Percentiles rank a stretch among this genome's conserved stretches.
phyloP scores from a whole-genome alignment of 164 flowering plant genomes.

The Saururus chinensis region DNA sequence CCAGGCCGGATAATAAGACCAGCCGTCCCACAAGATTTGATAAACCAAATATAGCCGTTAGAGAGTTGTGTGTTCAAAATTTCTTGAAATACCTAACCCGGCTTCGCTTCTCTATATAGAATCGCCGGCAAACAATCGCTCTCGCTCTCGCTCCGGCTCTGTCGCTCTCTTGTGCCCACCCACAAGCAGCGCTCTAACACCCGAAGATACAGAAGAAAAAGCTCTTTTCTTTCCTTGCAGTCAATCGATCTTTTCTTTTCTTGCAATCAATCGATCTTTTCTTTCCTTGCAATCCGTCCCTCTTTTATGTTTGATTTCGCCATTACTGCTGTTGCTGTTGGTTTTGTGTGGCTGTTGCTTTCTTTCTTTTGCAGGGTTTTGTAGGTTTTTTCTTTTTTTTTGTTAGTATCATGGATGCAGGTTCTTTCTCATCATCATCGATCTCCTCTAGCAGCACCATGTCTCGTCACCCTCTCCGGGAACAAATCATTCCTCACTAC shows the following conservation, averaged over 20 bases:
- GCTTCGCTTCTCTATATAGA: no score
- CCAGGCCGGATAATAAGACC: no score
- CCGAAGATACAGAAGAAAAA: not conserved
- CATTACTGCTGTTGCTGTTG: not conserved
- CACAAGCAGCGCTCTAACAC: not conserved
- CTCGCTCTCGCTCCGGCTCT: no score
- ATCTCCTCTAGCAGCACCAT: slow-evolving; percentile 11
- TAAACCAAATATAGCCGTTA: no score
- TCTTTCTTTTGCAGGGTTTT: not conserved
- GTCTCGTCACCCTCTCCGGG: slow-evolving; percentile 37
- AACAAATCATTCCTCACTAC: slow-evolving; percentile 26
- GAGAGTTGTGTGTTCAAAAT: no score
- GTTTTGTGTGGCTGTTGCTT: not conserved
- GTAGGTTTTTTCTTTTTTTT: slow-evolving; percentile 2
- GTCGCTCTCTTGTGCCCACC: no score
- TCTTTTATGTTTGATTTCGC: not conserved
- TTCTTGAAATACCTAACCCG: no score
- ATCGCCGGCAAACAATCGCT: no score
- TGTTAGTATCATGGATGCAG: slow-evolving; percentile 42
- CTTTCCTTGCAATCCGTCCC: no score
- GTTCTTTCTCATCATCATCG: slow-evolving; percentile 20
- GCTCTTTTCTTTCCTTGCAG: slow-evolving; percentile 3
- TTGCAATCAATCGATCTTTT: no score
- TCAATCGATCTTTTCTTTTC: not conserved
- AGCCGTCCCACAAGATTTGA: no score